A percentile compares a stretch with the other conserved stretches of the same genome.
Conservation (phyloP, 1,284 basidiomycete species). For the Trichosporon ovoides region DNA sequence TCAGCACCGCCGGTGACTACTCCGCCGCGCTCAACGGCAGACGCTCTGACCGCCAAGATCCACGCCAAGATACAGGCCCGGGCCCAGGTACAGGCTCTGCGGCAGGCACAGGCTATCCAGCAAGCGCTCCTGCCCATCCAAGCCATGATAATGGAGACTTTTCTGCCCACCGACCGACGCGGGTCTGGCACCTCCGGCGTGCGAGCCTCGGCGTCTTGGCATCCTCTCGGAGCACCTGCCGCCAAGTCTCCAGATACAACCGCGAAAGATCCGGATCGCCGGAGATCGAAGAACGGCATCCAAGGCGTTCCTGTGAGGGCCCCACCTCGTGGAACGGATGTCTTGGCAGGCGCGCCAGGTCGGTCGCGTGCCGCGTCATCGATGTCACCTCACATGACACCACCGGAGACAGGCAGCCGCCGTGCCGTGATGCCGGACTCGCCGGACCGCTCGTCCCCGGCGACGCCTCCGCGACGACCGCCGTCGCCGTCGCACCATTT, state of each 20-base stretch:
- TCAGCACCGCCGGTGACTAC: background rate
- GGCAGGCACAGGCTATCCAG: background rate
- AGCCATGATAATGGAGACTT: background rate
- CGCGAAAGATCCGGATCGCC: background rate
- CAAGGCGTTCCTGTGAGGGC: background rate
- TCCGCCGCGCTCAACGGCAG: background rate
- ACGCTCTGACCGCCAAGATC: constrained; percentile 1
- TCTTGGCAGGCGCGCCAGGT: background rate
- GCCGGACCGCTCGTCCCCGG: background rate
- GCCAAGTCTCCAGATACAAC: background rate
- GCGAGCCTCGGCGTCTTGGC: background rate
- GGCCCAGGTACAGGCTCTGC: background rate
- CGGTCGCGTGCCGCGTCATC: background rate
- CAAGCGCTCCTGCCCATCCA: background rate
- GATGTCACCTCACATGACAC: background rate
- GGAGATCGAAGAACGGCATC: background rate
- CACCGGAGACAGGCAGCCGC: background rate
- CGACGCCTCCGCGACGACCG: background rate
- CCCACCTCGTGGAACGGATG: background rate
- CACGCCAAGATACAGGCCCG: constrained; percentile 3
- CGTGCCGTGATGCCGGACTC: background rate
- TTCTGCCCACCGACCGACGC: background rate
- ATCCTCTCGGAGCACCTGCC: background rate
- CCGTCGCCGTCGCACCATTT: background rate
- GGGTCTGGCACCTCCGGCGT: background rate